A percentile compares a stretch with the other conserved stretches of the same genome.
Evolutionary conservation across 345 rosid genomes (phyloP).

Genomic region (Aegle marmelos): DNA sequence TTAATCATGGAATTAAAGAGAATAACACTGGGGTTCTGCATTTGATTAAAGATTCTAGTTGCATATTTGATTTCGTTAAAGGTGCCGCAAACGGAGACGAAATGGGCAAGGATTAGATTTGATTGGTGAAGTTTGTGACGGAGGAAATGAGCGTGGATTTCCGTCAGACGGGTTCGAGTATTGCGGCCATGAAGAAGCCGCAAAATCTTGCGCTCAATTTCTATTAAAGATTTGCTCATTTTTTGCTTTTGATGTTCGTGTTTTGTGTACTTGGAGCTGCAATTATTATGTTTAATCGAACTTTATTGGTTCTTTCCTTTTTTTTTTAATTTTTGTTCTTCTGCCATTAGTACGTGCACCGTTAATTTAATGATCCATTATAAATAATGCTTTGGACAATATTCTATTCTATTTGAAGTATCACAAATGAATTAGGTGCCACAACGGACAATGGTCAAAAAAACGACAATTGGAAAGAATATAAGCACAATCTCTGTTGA

Average conservation of each 20-base stretch:
- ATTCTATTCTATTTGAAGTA: too few relatives aligned
- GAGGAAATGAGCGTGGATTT: conserved; percentile 69
- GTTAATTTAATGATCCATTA: too few relatives aligned
- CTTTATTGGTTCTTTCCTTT: too few relatives aligned
- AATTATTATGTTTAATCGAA: too few relatives aligned
- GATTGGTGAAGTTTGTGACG: conserved; percentile 54
- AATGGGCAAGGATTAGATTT: conserved; percentile 62
- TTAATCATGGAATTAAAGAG: conserved; percentile 69
- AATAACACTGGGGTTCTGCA: conserved; percentile 42
- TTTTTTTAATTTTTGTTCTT: too few relatives aligned
- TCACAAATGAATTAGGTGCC: too few relatives aligned
- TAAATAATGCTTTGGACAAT: too few relatives aligned
- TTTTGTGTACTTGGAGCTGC: too few relatives aligned
- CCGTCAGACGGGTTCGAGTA: conserved; percentile 49
- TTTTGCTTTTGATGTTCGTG: not conserved
- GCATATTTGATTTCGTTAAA: conserved; percentile 48
- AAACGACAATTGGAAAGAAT: too few relatives aligned
- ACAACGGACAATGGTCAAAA: too few relatives aligned
- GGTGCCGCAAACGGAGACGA: conserved; percentile 66
- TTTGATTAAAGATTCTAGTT: conserved; percentile 35
- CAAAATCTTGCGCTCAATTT: conserved; percentile 48
- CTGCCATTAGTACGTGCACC: too few relatives aligned
- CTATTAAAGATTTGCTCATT: conserved; percentile 31
- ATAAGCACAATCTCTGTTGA: too few relatives aligned
- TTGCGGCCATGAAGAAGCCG: conserved; percentile 59